Evolutionary conservation across 2,329 filamentous ascomycete species (phyloP).

Genomic region (Trichoderma atrobrunneum): DNA sequence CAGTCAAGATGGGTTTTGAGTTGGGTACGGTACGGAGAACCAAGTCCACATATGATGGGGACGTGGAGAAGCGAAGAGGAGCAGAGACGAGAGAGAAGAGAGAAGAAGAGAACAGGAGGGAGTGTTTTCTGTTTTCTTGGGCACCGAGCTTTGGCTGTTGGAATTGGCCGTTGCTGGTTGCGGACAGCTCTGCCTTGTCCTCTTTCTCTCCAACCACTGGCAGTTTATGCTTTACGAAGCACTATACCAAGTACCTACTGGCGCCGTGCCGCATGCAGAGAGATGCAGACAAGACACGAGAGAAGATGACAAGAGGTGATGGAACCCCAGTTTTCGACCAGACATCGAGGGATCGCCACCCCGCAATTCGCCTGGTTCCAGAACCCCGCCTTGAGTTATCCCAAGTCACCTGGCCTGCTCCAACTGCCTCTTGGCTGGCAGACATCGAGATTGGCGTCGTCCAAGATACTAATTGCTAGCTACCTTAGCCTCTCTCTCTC

Average conservation of each 20-base stretch:
- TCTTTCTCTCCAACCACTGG: neutral
- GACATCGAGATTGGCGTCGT: conserved; percentile 14
- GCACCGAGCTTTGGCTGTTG: neutral
- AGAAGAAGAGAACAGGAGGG: neutral
- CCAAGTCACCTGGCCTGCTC: conserved; percentile 19
- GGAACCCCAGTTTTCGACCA: conserved; percentile 10
- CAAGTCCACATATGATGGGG: neutral
- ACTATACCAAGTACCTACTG: neutral
- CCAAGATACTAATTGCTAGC: neutral
- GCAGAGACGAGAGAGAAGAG: neutral
- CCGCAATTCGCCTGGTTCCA: conserved; percentile 19
- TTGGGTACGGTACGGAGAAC: neutral
- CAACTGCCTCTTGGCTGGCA: conserved; percentile 6
- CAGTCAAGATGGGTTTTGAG: neutral
- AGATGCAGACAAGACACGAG: neutral
- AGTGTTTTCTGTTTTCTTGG: neutral
- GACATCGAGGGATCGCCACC: conserved; percentile 15
- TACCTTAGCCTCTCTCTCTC: neutral
- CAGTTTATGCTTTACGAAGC: neutral
- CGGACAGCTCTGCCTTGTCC: neutral
- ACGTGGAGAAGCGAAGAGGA: neutral
- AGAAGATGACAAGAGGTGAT: neutral
- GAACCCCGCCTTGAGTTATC: conserved; percentile 12
- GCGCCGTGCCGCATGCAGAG: conserved; percentile 9
- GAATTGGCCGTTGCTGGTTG: neutral